A percentile compares a stretch with the other conserved stretches of the same genome.
Evolutionary conservation across 371 early-diverging fungal genomes (phyloP).

Genomic region (Coemansia sp.): DNA sequence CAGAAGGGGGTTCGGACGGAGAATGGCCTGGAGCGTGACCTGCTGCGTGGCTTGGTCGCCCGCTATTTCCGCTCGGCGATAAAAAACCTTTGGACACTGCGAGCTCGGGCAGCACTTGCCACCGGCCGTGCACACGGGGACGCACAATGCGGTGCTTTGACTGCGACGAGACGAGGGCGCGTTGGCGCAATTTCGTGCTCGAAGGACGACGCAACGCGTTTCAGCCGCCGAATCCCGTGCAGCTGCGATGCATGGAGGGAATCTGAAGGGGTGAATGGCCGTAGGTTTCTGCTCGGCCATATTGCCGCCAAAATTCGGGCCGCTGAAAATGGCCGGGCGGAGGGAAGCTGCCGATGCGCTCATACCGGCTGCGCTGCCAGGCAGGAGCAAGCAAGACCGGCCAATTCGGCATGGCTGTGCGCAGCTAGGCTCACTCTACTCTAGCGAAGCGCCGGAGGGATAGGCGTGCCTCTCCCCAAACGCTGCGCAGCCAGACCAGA

Average conservation of each 20-base stretch:
- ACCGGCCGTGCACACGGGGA: constrained; percentile 10
- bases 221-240: not conserved
- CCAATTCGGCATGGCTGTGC: not conserved
- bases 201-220: not conserved
- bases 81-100: constrained; percentile 14
- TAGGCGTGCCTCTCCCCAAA: not conserved
- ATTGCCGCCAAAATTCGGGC: not conserved
- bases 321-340: not conserved
- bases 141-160: constrained; percentile 3
- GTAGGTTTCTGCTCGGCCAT: not conserved
- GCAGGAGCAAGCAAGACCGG: not conserved
- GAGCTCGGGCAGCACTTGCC: constrained; percentile 1
- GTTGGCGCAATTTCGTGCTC: not conserved
- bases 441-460: not conserved
- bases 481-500: no score
- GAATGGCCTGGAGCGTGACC: constrained; percentile 15
- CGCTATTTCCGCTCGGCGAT: constrained; percentile 12
- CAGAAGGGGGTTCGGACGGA: constrained; percentile 4
- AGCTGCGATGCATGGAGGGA: not conserved
- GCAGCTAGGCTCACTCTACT: not conserved
- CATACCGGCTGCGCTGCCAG: not conserved
- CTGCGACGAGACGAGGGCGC: not conserved
- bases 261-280: not conserved
- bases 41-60: constrained; percentile 41
- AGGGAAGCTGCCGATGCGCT: not conserved